Evolutionary conservation across 345 rosid genomes (phyloP).

Genomic region (Pelargonium nanum): DNA sequence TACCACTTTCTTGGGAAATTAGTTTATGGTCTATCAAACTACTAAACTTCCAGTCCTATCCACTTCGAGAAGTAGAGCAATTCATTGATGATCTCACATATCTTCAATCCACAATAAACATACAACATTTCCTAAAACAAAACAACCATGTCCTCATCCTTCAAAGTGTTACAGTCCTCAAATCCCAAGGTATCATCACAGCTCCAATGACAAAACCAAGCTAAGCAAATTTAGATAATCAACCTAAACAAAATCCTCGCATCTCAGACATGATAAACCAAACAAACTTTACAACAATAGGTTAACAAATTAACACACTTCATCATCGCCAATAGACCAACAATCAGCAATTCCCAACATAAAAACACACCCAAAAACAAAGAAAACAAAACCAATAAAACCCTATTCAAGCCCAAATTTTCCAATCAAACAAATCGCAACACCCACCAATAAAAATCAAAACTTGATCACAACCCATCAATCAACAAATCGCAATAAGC

Average conservation of each 20-base stretch:
- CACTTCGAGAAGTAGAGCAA: too few species aligned
- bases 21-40: background rate
- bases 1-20: background rate
- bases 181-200: too few species aligned
- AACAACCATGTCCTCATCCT: background rate
- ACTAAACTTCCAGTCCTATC: background rate
- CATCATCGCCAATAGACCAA: background rate
- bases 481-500: background rate
- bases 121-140: background rate
- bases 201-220: background rate
- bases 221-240: background rate
- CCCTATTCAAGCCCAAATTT: background rate
- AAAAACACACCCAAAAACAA: too few species aligned
- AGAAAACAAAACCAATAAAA: background rate
- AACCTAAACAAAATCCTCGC: background rate
- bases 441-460: background rate
- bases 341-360: background rate
- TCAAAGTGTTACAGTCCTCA: background rate
- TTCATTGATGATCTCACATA: background rate
- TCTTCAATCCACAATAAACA: background rate
- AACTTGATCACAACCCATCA: background rate
- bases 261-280: too few species aligned
- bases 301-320: too few species aligned
- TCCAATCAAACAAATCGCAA: background rate
- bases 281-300: background rate